Percentiles rank a stretch among this genome's conserved stretches.
These are phyloP conservation scores for Diatrype stigma DNA, from an alignment of 2,329 filamentous ascomycete species.

Conservation along the genomic window DNA sequence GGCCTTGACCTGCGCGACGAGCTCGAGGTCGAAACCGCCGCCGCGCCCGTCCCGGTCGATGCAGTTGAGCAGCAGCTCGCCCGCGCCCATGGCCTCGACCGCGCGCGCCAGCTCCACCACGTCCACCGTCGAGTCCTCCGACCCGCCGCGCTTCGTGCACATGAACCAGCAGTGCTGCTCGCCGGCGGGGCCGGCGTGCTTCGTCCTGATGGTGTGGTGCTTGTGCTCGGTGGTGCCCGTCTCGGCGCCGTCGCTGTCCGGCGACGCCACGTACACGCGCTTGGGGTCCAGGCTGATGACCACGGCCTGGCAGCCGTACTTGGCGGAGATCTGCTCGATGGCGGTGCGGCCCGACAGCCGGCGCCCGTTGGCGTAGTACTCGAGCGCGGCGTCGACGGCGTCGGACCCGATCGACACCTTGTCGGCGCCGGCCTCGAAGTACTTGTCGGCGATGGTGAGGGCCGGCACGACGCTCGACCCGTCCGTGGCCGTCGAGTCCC, in stretches of 20 bases:
- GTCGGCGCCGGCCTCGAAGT: conserved; percentile 95
- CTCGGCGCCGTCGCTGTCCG: conserved; percentile 62
- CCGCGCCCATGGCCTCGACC: conserved; percentile 92
- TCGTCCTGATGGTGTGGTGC: conserved; percentile 70
- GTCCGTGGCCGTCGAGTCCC: conserved; percentile 86
- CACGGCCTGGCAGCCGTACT: conserved; percentile 95
- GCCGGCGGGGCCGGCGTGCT: conserved; percentile 65
- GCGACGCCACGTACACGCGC: conserved; percentile 76
- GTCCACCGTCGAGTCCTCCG: conserved; percentile 71
- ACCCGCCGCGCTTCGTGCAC: conserved; percentile 93
- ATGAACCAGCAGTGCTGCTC: conserved; percentile 93
- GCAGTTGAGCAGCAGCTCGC: conserved; percentile 93
- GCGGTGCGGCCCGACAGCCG: conserved; percentile 76
- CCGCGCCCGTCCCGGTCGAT: conserved; percentile 97
- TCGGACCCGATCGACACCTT: conserved; percentile 97
- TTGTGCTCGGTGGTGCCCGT: conserved; percentile 37
- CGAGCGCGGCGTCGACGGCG: conserved; percentile 86
- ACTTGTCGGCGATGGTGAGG: conserved; percentile 89
- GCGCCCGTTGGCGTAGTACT: conserved; percentile 71
- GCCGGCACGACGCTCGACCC: conserved; percentile 75
- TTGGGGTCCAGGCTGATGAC: conserved; percentile 94
- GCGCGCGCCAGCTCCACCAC: conserved; percentile 83
- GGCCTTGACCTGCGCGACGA: conserved; percentile 84
- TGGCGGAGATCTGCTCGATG: conserved; percentile 89
- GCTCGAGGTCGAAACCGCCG: conserved; percentile 88